Conservation (phyloP, 306 rosid genomes). For the Urtica urens region DNA sequence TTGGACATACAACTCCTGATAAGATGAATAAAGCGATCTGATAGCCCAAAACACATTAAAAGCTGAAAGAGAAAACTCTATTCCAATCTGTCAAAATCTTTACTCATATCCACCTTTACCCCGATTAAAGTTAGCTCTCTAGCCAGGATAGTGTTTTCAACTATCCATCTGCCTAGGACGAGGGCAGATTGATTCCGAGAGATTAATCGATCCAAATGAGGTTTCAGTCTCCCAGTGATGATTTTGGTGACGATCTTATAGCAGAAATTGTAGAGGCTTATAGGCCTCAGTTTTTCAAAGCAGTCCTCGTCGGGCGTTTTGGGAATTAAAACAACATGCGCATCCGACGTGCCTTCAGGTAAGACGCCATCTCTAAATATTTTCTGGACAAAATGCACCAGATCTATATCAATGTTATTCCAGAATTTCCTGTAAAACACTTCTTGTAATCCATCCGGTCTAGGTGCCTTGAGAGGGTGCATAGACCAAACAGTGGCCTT, state of each 20-base stretch:
- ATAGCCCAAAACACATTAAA: no score
- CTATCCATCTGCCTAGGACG: not conserved
- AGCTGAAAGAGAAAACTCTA: no score
- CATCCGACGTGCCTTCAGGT: not conserved
- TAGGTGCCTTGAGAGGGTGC: not conserved
- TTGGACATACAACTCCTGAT: no score
- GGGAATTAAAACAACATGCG: not conserved
- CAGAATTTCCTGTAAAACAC: not conserved
- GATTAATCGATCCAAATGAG: not conserved
- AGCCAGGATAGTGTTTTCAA: no score
- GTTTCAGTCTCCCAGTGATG: not conserved
- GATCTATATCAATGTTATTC: not conserved
- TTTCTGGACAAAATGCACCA: not conserved
- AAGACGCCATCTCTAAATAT: not conserved
- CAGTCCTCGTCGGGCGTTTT: not conserved
- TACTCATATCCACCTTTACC: no score
- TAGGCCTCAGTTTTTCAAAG: not conserved
- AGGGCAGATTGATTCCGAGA: not conserved
- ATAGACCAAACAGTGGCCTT: not conserved
- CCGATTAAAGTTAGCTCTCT: no score
- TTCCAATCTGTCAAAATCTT: no score
- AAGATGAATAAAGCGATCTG: no score
- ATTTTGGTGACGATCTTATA: not conserved
- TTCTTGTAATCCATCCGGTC: no score
- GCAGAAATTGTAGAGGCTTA: not conserved